Evolutionary conservation across 371 early-diverging fungal species (phyloP).

Genomic region (Mucor lusitanicus): DNA sequence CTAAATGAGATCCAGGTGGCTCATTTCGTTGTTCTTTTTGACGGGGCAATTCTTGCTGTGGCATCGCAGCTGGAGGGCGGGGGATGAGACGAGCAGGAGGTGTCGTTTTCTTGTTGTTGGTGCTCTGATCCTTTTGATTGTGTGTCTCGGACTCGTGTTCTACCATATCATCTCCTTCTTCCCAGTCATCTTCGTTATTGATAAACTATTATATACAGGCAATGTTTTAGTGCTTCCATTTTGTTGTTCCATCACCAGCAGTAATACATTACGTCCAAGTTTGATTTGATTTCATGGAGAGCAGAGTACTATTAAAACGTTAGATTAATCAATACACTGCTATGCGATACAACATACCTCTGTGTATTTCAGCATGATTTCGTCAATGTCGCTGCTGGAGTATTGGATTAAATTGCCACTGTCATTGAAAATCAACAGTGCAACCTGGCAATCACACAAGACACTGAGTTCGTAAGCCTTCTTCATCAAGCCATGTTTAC

Average conservation of each 20-base stretch:
- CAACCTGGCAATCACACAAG: slow-evolving; percentile 96
- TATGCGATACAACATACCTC: slow-evolving; percentile 53
- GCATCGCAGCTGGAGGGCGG: neutral
- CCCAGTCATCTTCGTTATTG: slow-evolving; percentile 16
- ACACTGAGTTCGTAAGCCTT: slow-evolving; percentile 98
- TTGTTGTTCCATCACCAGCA: neutral
- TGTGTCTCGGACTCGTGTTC: slow-evolving; percentile 1
- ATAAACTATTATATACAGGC: slow-evolving; percentile 2
- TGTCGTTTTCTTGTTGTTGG: neutral
- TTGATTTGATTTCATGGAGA: slow-evolving; percentile 45
- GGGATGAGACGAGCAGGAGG: neutral
- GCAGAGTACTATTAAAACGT: slow-evolving; percentile 31
- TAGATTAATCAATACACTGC: neutral
- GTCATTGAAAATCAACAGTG: slow-evolving; percentile 85
- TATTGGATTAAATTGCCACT: slow-evolving; percentile 94
- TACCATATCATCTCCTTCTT: slow-evolving; percentile 11
- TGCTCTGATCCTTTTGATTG: slow-evolving; percentile 1
- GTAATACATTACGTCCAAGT: slow-evolving; percentile 34
- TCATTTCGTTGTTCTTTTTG: neutral
- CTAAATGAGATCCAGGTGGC: slow-evolving; percentile 1
- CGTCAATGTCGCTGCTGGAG: slow-evolving; percentile 89
- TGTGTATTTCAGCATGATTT: slow-evolving; percentile 88
- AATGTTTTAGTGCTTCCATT: neutral
- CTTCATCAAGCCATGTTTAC: slow-evolving; percentile 99
- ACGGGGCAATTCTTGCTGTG: neutral